Evolutionary conservation across 148 eudicot genomes (phyloP).

Genomic region (Salicornia ramosissima): DNA sequence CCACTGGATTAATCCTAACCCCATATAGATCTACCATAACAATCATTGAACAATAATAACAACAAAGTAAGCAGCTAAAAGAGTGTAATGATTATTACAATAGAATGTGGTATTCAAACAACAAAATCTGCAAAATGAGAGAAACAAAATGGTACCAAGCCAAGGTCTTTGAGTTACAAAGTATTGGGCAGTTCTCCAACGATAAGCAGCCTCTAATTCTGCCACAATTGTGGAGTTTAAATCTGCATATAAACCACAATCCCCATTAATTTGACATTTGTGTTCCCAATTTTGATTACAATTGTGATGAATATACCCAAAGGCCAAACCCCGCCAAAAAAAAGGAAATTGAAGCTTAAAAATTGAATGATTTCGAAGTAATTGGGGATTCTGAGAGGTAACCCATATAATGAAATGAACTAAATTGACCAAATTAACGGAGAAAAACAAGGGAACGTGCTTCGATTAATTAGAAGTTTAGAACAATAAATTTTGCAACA

Average conservation of each 20-base stretch:
- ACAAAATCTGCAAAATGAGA: neutral
- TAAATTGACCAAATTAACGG: constrained; percentile 7
- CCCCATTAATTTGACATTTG: neutral
- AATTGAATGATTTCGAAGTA: neutral
- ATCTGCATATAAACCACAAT: constrained; percentile 32
- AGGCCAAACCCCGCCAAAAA: neutral
- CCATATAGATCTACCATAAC: constrained; percentile 68
- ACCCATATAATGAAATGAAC: constrained; percentile 16
- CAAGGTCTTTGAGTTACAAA: constrained; percentile 73
- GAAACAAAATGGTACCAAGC: constrained; percentile 58
- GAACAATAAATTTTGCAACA: neutral
- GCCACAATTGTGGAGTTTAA: constrained; percentile 43
- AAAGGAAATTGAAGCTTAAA: constrained; percentile 1
- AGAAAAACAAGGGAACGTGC: neutral
- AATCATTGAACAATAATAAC: neutral
- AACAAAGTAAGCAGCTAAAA: neutral
- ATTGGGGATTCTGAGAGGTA: neutral
- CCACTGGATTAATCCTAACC: constrained; percentile 70
- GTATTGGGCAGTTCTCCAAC: constrained; percentile 61
- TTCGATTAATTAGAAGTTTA: neutral
- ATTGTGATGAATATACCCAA: neutral
- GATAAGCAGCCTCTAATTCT: constrained; percentile 78
- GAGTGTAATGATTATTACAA: neutral
- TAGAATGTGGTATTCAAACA: neutral
- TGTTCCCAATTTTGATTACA: neutral